phyloP scores from a whole-genome alignment of 176 grass and related monocot species.

The Elymus sibiricus region DNA sequence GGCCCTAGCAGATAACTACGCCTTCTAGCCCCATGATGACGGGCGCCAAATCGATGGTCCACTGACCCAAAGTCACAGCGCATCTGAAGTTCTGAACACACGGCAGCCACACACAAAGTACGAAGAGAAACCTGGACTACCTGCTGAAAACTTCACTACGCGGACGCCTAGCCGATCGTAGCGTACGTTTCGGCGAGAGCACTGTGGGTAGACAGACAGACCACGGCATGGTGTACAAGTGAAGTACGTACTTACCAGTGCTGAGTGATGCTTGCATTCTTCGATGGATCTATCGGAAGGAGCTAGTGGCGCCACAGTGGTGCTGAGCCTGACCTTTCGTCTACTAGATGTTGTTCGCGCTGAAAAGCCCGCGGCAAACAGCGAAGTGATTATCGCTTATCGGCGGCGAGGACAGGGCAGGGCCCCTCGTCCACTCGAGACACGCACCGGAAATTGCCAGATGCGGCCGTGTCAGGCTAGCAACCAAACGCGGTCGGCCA shows the following conservation, averaged over 20 bases:
- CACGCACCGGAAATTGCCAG: background rate
- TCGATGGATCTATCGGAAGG: background rate
- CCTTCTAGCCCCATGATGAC: background rate
- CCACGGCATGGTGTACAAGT: background rate
- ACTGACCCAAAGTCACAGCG: background rate
- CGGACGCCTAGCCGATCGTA: no score
- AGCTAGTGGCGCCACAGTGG: background rate
- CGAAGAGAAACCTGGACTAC: background rate
- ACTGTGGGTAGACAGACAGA: background rate
- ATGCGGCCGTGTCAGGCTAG: background rate
- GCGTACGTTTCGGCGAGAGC: background rate
- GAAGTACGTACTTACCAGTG: background rate
- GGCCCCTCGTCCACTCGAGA: background rate
- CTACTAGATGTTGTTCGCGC: background rate
- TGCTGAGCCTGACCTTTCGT: background rate
- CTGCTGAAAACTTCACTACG: no score
- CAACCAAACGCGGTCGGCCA: background rate
- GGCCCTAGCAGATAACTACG: background rate
- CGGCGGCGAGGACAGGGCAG: background rate
- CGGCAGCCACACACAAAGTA: background rate
- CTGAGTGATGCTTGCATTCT: background rate
- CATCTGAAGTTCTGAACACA: background rate
- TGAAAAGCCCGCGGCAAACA: background rate
- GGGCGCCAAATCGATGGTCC: background rate
- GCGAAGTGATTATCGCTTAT: constrained; percentile 5